phyloP scores from a whole-genome alignment of 2,329 filamentous ascomycete genomes.

The Pyrenophora seminiperda region DNA sequence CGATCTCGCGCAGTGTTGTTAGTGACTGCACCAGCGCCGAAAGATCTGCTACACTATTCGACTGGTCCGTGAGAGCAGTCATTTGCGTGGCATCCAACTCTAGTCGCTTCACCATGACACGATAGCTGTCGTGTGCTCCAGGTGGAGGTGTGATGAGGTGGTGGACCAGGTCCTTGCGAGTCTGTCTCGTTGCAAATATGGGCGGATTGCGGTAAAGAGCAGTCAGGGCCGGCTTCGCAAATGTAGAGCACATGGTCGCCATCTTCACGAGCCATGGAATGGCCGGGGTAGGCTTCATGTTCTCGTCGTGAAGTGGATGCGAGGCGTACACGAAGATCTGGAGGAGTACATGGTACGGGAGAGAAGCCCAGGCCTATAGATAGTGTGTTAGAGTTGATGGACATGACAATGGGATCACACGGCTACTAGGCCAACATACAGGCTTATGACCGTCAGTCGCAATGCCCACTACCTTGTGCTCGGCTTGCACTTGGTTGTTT shows the following conservation, averaged over 20 bases:
- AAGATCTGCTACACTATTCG: constrained; percentile 62
- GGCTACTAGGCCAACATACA: constrained; percentile 4
- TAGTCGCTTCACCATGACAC: constrained; percentile 71
- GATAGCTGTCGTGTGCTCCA: constrained; percentile 61
- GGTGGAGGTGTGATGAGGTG: constrained; percentile 60
- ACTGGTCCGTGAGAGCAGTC: constrained; percentile 60
- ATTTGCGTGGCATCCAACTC: constrained; percentile 68
- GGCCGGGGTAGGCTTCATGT: constrained; percentile 51
- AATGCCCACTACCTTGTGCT: constrained; percentile 17
- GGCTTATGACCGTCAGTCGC: constrained; percentile 36
- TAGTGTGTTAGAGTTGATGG: neutral
- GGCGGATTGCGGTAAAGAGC: constrained; percentile 73
- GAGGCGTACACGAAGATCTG: constrained; percentile 73
- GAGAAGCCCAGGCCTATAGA: constrained; percentile 43
- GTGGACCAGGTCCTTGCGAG: constrained; percentile 52
- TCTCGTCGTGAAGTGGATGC: constrained; percentile 59
- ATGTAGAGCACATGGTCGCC: constrained; percentile 64
- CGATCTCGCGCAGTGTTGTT: constrained; percentile 69
- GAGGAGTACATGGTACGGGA: constrained; percentile 72
- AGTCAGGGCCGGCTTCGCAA: constrained; percentile 73
- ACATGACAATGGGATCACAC: neutral
- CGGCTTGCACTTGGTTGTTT: constrained; percentile 15
- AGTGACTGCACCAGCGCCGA: constrained; percentile 65
- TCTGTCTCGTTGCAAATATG: constrained; percentile 60
- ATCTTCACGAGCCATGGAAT: constrained; percentile 68